Percentiles rank a stretch among this genome's conserved stretches.
Evolutionary conservation across 176 grass and related monocot species (phyloP).

Genomic region (Carex pumila): DNA sequence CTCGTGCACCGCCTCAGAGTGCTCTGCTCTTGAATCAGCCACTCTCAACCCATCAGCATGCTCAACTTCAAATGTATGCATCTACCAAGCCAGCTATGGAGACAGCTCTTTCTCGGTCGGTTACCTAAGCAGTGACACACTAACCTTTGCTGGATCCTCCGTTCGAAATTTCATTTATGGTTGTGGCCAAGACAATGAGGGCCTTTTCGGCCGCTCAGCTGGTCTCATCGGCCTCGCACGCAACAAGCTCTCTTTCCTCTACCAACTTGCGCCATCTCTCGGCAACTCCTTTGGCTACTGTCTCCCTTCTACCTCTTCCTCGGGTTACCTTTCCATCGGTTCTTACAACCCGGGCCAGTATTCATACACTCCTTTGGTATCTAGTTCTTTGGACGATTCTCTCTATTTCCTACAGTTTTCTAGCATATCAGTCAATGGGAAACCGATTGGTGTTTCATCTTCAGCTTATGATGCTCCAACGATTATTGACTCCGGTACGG

Average conservation of each 20-base stretch:
- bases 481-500: constrained; percentile 84
- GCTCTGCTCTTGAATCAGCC: constrained; percentile 37
- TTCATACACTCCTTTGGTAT: constrained; percentile 66
- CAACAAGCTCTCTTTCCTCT: constrained; percentile 66
- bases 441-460: constrained; percentile 18
- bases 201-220: constrained; percentile 63
- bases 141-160: constrained; percentile 38
- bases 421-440: constrained; percentile 45
- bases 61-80: constrained; percentile 44
- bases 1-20: constrained; percentile 44
- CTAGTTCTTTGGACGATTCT: constrained; percentile 56
- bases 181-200: constrained; percentile 85
- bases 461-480: constrained; percentile 55
- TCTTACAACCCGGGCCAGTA: constrained; percentile 45
- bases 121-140: constrained; percentile 68
- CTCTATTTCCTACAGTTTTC: constrained; percentile 78
- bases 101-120: constrained; percentile 74
- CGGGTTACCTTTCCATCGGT: constrained; percentile 60
- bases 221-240: constrained; percentile 83
- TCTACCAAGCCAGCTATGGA: constrained; percentile 73
- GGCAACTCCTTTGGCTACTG: constrained; percentile 87
- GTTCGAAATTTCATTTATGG: constrained; percentile 71
- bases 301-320: constrained; percentile 52
- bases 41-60: constrained; percentile 59
- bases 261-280: constrained; percentile 55